A percentile compares a stretch with the other conserved stretches of the same genome.
These are phyloP conservation scores for Zygosaccharomyces sapae DNA, from an alignment of 1,139 yeast species.

Conservation along the genomic window DNA sequence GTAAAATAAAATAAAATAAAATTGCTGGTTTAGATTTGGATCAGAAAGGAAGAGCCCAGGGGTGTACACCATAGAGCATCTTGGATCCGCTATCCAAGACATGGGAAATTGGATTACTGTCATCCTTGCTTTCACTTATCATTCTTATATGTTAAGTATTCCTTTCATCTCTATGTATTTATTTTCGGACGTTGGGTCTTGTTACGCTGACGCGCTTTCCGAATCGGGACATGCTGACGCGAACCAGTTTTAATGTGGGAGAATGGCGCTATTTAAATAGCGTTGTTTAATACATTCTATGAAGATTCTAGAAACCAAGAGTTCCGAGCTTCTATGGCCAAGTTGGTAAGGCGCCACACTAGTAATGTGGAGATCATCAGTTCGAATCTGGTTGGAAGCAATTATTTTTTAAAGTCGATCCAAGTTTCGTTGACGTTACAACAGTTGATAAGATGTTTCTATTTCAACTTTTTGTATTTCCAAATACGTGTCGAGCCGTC, in stretches of 20 bases:
- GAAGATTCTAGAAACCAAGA: background rate
- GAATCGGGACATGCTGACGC: too few species aligned
- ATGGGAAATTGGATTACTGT: too few species aligned
- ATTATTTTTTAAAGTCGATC: conserved; percentile 1
- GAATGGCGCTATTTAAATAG: too few species aligned
- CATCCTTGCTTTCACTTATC: too few species aligned
- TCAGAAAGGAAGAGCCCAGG: too few species aligned
- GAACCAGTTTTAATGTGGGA: too few species aligned
- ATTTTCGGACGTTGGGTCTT: too few species aligned
- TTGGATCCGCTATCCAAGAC: too few species aligned
- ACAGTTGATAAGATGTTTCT: background rate
- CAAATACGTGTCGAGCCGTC: background rate
- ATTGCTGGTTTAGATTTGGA: too few species aligned
- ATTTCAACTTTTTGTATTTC: background rate
- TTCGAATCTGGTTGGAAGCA: conserved; percentile 18
- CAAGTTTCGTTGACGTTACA: background rate
- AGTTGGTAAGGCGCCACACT: conserved; percentile 20
- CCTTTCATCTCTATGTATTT: background rate
- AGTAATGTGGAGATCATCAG: conserved; percentile 19
- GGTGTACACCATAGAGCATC: too few species aligned
- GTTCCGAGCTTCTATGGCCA: conserved; percentile 15
- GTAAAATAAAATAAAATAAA: too few species aligned
- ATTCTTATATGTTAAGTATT: background rate
- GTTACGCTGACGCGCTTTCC: too few species aligned
- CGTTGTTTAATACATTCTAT: background rate